Percentiles rank a stretch among this genome's conserved stretches.
Conservation (phyloP, 352 stramenopile species). For the Phytophthora uliginosa region DNA sequence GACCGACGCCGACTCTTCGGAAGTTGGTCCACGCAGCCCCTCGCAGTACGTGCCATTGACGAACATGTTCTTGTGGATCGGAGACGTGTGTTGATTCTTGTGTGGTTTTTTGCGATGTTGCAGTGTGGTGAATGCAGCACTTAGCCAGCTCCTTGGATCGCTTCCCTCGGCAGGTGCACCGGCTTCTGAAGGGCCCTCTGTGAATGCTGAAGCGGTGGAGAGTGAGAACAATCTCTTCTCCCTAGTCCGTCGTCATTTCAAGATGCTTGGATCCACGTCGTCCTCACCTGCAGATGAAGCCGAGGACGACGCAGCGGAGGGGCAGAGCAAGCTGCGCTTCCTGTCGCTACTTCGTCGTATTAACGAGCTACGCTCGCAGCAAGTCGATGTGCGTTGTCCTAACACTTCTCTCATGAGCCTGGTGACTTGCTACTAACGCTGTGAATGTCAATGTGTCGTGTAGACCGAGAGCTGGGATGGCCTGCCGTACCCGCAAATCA, state of each 20-base stretch:
- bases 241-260: slow-evolving; percentile 41
- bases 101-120: slow-evolving; percentile 5
- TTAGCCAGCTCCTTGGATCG: slow-evolving; percentile 38
- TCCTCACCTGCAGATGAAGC: slow-evolving; percentile 13
- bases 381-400: slow-evolving; percentile 59
- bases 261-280: slow-evolving; percentile 37
- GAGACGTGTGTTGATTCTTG: neutral
- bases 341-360: slow-evolving; percentile 82
- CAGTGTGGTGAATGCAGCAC: slow-evolving; percentile 38
- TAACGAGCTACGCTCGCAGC: slow-evolving; percentile 87
- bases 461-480: slow-evolving; percentile 78
- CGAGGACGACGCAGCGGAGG: slow-evolving; percentile 41
- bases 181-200: slow-evolving; percentile 8
- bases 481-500: slow-evolving; percentile 85
- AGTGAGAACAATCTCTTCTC: slow-evolving; percentile 43
- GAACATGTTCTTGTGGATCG: neutral
- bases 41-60: slow-evolving; percentile 16
- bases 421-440: slow-evolving; percentile 11
- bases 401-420: neutral
- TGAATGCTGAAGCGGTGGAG: slow-evolving; percentile 25
- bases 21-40: slow-evolving; percentile 2
- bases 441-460: slow-evolving; percentile 7
- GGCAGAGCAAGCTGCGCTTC: slow-evolving; percentile 73
- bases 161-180: slow-evolving; percentile 16
- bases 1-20: slow-evolving; percentile 1